phyloP scores from a whole-genome alignment of 225 moss, liverwort and hornwort species.

The Anthoceros angustus region DNA sequence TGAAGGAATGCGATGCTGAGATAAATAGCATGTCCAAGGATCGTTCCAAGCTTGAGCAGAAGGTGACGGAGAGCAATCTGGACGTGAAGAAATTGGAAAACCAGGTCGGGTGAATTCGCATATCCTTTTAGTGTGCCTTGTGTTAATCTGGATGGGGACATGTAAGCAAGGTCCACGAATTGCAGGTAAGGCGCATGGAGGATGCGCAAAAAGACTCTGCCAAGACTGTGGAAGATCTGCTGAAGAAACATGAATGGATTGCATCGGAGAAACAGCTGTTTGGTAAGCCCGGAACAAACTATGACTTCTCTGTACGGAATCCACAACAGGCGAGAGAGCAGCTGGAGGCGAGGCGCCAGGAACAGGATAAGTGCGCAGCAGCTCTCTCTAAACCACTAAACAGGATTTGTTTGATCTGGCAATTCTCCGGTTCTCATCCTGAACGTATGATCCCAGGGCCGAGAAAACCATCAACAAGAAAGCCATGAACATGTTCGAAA shows the following conservation, averaged over 20 bases:
- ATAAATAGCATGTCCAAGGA: conserved; percentile 54
- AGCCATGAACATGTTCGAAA: conserved; percentile 84
- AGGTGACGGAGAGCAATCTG: conserved; percentile 61
- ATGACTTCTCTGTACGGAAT: conserved; percentile 64
- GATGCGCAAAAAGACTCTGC: conserved; percentile 46
- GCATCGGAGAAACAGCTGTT: conserved; percentile 60
- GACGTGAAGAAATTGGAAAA: conserved; percentile 77
- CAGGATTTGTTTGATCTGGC: neutral
- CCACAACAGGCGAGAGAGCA: conserved; percentile 53
- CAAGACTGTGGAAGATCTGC: conserved; percentile 53
- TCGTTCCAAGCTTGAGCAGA: conserved; percentile 54
- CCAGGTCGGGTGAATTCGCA: conserved; percentile 30
- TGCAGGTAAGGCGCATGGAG: conserved; percentile 76
- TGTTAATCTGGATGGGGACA: no score
- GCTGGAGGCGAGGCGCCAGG: conserved; percentile 41
- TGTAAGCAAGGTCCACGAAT: neutral
- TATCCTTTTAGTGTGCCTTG: neutral
- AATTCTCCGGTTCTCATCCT: no score
- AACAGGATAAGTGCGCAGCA: conserved; percentile 54
- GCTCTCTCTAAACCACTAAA: neutral
- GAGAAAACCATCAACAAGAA: conserved; percentile 98
- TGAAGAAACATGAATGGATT: conserved; percentile 80
- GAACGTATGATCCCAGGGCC: conserved; percentile 25
- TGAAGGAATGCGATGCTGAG: conserved; percentile 79
- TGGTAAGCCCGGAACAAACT: conserved; percentile 67